A percentile compares a stretch with the other conserved stretches of the same genome.
These are phyloP conservation scores for Andrographis paniculata DNA, from an alignment of 305 asterid genomes.

Conservation along the genomic window DNA sequence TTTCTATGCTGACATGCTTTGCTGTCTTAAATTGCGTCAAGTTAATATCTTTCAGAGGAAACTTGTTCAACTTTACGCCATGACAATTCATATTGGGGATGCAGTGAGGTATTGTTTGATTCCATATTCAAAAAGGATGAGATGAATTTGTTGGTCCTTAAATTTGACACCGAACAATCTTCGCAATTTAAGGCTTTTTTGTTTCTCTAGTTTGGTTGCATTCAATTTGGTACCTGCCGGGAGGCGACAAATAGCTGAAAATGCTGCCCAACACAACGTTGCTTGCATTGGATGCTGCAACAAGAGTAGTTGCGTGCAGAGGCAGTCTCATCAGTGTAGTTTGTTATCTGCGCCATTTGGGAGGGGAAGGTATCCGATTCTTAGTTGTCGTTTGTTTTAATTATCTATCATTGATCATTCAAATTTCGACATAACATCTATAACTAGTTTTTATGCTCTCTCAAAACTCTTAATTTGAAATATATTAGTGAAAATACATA, in stretches of 20 bases:
- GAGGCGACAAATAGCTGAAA: conserved; percentile 65
- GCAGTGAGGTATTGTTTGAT: conserved; percentile 47
- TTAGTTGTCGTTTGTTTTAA: too few relatives aligned
- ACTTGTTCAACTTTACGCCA: conserved; percentile 65
- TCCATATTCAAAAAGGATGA: too few relatives aligned
- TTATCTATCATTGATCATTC: too few relatives aligned
- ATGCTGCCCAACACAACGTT: conserved; percentile 56
- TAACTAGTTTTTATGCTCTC: too few relatives aligned
- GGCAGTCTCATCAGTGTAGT: conserved; percentile 84
- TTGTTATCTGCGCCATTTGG: conserved; percentile 78
- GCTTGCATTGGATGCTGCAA: conserved; percentile 69
- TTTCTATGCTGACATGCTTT: not conserved
- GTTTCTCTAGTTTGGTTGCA: conserved; percentile 61
- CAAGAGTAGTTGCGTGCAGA: conserved; percentile 48
- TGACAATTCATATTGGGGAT: conserved; percentile 50
- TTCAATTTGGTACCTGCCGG: conserved; percentile 97
- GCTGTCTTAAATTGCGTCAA: not conserved
- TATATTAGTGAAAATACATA: too few relatives aligned
- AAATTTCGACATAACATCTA: too few relatives aligned
- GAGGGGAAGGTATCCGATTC: conserved; percentile 30
- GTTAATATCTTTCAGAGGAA: conserved; percentile 43
- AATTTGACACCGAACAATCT: conserved; percentile 5
- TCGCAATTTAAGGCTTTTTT: not conserved
- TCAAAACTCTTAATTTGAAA: too few relatives aligned
- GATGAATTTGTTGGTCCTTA: too few relatives aligned